Percentiles rank a stretch among this genome's conserved stretches.
phyloP scores from a whole-genome alignment of 495 filamentous ascomycete genomes.

The Astrothelium subdiscretum region DNA sequence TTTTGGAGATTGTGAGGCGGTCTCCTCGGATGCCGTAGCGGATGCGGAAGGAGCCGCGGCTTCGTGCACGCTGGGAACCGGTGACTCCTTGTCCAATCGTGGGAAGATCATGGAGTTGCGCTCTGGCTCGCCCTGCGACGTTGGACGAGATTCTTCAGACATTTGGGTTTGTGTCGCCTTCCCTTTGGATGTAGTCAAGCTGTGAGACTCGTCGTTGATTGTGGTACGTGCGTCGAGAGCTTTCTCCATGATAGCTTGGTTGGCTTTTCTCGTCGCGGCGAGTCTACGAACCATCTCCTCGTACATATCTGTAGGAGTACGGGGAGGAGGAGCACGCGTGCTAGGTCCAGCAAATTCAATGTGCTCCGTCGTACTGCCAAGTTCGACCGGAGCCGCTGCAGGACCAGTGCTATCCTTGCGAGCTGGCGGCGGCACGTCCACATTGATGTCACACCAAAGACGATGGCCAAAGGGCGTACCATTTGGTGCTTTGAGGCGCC shows the following conservation, averaged over 20 bases:
- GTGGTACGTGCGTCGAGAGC: not conserved
- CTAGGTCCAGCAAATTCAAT: not conserved
- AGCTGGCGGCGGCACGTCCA: slow-evolving; percentile 24
- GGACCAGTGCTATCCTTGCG: not conserved
- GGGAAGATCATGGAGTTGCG: slow-evolving; percentile 90
- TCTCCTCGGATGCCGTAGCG: slow-evolving; percentile 28
- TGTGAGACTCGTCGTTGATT: not conserved
- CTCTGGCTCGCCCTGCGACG: slow-evolving; percentile 10
- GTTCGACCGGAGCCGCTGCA: not conserved
- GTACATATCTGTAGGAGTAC: not conserved
- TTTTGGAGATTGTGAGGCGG: slow-evolving; percentile 6
- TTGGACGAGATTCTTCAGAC: not conserved
- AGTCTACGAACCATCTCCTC: not conserved
- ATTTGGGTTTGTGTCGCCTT: not conserved
- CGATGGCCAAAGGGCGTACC: slow-evolving; percentile 80
- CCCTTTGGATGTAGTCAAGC: not conserved
- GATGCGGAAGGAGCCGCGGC: slow-evolving; percentile 28
- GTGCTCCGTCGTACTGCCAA: not conserved
- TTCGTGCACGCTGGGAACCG: slow-evolving; percentile 64
- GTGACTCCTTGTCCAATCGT: slow-evolving; percentile 89
- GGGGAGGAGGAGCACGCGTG: not conserved
- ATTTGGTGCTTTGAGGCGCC: slow-evolving; percentile 77
- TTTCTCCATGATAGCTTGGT: slow-evolving; percentile 2
- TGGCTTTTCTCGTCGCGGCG: not conserved
- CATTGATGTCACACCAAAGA: slow-evolving; percentile 86